Percentiles rank a stretch among this genome's conserved stretches.
These are phyloP conservation scores for Glebionis coronaria DNA, from an alignment of 129 eudicot species.

Conservation along the genomic window DNA sequence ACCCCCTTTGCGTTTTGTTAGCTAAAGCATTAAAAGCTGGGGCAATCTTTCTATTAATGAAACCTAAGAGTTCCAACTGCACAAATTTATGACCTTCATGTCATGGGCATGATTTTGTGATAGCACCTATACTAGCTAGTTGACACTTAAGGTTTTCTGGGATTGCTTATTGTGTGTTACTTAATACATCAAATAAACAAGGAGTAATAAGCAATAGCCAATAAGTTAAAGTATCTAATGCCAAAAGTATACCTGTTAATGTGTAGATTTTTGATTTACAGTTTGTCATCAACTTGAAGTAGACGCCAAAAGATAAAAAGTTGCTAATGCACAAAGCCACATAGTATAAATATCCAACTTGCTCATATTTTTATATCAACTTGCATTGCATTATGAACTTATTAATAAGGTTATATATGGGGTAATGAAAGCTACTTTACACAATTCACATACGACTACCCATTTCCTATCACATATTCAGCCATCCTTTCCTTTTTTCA, in stretches of 20 bases:
- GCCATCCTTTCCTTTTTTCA: neutral
- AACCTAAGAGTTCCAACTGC: neutral
- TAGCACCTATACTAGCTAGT: neutral
- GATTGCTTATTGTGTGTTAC: no score
- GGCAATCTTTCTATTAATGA: neutral
- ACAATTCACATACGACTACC: neutral
- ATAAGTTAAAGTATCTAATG: no score
- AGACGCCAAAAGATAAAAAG: neutral
- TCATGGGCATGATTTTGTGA: neutral
- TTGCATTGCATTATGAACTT: no score
- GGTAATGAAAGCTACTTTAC: constrained; percentile 2
- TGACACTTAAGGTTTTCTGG: no score
- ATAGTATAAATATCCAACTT: neutral
- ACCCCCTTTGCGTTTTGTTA: neutral
- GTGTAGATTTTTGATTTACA: no score
- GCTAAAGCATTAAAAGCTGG: neutral
- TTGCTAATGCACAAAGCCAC: no score
- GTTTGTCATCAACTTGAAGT: no score
- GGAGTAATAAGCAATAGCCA: no score
- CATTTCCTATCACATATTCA: constrained; percentile 1
- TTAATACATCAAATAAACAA: no score
- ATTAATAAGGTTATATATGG: neutral
- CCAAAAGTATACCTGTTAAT: no score
- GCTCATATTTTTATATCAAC: neutral
- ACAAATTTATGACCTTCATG: constrained; percentile 7